Evolutionary conservation across 108 stramenopile species (phyloP).

Genomic region (Conticribra weissflogii): DNA sequence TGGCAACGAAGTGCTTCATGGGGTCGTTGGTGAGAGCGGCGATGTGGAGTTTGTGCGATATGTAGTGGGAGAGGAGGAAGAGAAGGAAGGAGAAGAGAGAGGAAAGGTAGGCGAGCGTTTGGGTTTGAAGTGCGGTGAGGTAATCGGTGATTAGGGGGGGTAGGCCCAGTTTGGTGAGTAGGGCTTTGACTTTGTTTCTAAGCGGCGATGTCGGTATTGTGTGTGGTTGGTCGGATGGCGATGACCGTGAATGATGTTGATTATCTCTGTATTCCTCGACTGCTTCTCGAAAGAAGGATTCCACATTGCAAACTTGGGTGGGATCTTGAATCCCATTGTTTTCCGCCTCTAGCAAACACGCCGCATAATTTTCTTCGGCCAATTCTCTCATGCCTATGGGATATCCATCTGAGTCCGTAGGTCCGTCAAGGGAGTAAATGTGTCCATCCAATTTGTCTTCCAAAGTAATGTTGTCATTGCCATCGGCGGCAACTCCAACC

Average conservation of each 20-base stretch:
- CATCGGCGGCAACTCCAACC: not conserved
- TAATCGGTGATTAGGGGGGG: constrained; percentile 23
- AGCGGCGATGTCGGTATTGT: constrained; percentile 3
- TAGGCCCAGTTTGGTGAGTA: constrained; percentile 14
- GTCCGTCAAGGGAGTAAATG: constrained; percentile 46
- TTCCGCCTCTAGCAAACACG: constrained; percentile 34
- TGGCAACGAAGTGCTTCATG: constrained; percentile 42
- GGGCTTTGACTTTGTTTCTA: constrained; percentile 12
- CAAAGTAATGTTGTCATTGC: not conserved
- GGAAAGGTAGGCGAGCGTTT: constrained; percentile 41
- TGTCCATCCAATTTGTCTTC: too few relatives aligned
- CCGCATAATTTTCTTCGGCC: constrained; percentile 39
- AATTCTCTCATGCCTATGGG: constrained; percentile 13
- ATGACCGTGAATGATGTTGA: not conserved
- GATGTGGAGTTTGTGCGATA: constrained; percentile 26
- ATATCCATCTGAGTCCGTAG: constrained; percentile 36
- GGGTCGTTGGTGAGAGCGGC: constrained; percentile 27
- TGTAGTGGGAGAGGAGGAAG: constrained; percentile 30
- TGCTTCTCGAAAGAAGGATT: constrained; percentile 23
- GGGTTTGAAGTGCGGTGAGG: constrained; percentile 26
- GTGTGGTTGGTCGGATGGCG: not conserved
- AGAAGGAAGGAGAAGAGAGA: constrained; percentile 37
- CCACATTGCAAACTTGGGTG: constrained; percentile 17
- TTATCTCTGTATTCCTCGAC: not conserved
- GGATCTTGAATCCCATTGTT: constrained; percentile 27